Evolutionary conservation across 176 grass and related monocot species (phyloP).

Genomic region (Eleusine indica): DNA sequence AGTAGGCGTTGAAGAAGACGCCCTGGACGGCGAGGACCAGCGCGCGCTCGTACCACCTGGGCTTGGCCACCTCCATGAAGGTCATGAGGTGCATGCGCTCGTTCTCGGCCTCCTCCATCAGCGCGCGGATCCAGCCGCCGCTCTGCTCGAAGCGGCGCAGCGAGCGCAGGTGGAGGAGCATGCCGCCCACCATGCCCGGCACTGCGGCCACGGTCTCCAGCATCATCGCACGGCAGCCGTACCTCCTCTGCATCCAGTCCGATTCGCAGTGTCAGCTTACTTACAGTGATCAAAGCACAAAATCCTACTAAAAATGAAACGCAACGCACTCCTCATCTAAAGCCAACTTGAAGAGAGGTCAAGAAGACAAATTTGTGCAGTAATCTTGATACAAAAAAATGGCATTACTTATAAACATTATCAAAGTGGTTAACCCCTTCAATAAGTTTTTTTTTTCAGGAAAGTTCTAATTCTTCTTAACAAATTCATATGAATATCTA

Average conservation of each 20-base stretch:
- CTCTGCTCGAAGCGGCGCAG: constrained; percentile 63
- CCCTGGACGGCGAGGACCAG: constrained; percentile 60
- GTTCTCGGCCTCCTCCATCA: constrained; percentile 60
- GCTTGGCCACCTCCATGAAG: constrained; percentile 60
- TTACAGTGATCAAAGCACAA: background rate
- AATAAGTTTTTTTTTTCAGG: too few species aligned
- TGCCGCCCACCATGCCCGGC: constrained; percentile 59
- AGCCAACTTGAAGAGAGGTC: background rate
- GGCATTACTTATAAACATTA: background rate
- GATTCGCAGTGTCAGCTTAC: constrained; percentile 21
- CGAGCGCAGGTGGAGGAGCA: constrained; percentile 60
- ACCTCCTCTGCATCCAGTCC: constrained; percentile 45
- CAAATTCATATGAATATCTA: too few species aligned
- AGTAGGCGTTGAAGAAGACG: constrained; percentile 68
- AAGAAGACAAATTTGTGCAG: background rate
- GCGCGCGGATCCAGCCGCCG: constrained; percentile 58
- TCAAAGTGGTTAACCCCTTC: too few species aligned
- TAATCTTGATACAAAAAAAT: background rate
- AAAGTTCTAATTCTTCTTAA: too few species aligned
- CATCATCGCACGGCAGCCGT: constrained; percentile 64
- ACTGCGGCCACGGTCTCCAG: constrained; percentile 58
- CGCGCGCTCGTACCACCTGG: constrained; percentile 56
- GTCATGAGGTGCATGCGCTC: constrained; percentile 70
- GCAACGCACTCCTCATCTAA: background rate
- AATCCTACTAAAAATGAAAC: background rate